A percentile compares a stretch with the other conserved stretches of the same genome.
phyloP scores from a whole-genome alignment of 257 asterid species.

The Mentha longifolia region DNA sequence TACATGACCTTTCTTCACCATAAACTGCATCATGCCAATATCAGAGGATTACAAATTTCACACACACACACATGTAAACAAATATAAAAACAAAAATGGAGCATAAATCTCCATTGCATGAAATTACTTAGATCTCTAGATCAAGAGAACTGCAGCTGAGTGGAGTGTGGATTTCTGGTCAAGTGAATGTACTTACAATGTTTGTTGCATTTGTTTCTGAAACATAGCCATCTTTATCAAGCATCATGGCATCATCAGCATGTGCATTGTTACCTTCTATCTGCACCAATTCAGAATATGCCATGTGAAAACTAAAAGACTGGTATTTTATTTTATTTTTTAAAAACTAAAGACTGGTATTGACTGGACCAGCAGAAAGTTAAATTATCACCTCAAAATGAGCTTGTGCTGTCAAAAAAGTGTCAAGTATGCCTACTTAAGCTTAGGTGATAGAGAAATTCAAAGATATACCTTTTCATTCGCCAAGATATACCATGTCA shows the following conservation, averaged over 20 bases:
- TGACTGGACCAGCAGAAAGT: slow-evolving; percentile 1
- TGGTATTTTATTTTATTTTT: too few relatives aligned
- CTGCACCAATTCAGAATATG: slow-evolving; percentile 47
- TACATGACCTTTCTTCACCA: slow-evolving; percentile 77
- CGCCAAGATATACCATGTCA: background rate
- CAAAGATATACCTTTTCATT: background rate
- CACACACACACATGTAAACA: background rate
- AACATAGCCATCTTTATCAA: slow-evolving; percentile 90
- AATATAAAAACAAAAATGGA: background rate
- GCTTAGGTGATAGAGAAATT: background rate
- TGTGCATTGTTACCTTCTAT: slow-evolving; percentile 86
- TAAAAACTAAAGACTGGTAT: background rate
- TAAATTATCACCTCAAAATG: background rate
- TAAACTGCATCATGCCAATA: slow-evolving; percentile 54
- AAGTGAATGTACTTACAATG: slow-evolving; percentile 57
- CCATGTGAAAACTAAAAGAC: slow-evolving; percentile 4
- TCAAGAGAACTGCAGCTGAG: slow-evolving; percentile 7
- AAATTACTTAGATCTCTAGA: background rate
- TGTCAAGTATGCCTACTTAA: background rate
- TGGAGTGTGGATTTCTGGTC: slow-evolving; percentile 2
- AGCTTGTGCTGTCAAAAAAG: background rate
- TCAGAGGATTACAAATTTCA: slow-evolving; percentile 1
- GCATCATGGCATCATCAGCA: slow-evolving; percentile 97
- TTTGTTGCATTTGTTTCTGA: slow-evolving; percentile 96
- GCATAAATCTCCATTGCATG: background rate